A percentile compares a stretch with the other conserved stretches of the same genome.
These are phyloP conservation scores for Boletus barrowsii DNA, from an alignment of 768 basidiomycete species.

Conservation along the genomic window DNA sequence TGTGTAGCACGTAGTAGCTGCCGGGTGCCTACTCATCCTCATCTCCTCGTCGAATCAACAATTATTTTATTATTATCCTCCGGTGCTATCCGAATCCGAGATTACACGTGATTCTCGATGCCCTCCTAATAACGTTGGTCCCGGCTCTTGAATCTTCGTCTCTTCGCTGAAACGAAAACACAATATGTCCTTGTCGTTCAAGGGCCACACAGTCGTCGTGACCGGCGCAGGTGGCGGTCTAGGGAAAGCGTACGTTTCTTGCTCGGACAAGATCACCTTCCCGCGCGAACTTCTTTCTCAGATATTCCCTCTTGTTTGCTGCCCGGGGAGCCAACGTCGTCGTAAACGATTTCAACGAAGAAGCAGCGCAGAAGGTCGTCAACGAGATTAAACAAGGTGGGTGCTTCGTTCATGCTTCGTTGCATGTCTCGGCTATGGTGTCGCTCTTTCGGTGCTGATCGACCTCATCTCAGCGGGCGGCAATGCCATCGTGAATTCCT, in stretches of 20 bases:
- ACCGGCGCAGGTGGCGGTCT: conserved; percentile 97
- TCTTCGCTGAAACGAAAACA: neutral
- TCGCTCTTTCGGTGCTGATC: neutral
- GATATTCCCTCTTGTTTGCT: conserved; percentile 91
- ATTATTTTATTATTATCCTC: conserved; percentile 22
- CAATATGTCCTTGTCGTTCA: conserved; percentile 65
- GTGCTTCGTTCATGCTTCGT: conserved; percentile 12
- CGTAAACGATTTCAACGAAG: conserved; percentile 89
- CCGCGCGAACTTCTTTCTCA: conserved; percentile 26
- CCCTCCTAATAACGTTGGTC: neutral
- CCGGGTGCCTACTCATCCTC: conserved; percentile 34
- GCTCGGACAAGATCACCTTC: neutral
- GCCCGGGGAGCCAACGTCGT: conserved; percentile 90
- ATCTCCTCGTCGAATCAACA: conserved; percentile 19
- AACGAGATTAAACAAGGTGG: conserved; percentile 80
- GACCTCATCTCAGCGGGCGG: conserved; percentile 65
- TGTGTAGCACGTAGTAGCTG: conserved; percentile 34
- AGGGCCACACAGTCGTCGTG: conserved; percentile 87
- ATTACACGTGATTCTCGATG: conserved; percentile 11
- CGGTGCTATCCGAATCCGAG: neutral
- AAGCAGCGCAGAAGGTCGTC: conserved; percentile 89
- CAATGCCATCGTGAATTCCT: conserved; percentile 81
- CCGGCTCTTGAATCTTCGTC: too few species aligned
- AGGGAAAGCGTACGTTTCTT: conserved; percentile 72
- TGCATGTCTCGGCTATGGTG: neutral